Conservation (phyloP, 768 basidiomycete species). For the Strobilomyces echinocephalus region DNA sequence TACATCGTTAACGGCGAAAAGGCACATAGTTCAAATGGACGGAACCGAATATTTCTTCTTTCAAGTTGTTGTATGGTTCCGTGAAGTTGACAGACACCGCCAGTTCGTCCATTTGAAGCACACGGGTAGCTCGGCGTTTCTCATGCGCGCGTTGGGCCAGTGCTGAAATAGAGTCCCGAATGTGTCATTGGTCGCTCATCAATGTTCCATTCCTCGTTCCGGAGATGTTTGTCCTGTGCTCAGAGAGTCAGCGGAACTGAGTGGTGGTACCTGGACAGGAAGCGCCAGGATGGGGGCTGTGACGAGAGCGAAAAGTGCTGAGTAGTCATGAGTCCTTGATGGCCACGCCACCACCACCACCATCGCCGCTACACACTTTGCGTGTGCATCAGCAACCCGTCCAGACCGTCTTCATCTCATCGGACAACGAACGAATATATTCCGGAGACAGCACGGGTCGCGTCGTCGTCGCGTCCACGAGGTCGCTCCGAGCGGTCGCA, state of each 20-base stretch:
- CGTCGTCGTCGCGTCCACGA: constrained; percentile 73
- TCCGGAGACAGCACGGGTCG: constrained; percentile 79
- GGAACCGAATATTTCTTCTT: too few species aligned
- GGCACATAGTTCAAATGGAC: too few species aligned
- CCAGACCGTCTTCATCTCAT: constrained; percentile 55
- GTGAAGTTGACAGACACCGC: too few species aligned
- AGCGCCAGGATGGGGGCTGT: not conserved
- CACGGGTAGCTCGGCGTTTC: constrained; percentile 33
- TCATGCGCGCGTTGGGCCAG: constrained; percentile 45
- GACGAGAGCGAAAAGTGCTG: not conserved
- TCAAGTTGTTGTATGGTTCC: too few species aligned
- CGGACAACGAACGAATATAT: constrained; percentile 75
- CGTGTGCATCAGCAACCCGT: constrained; percentile 68
- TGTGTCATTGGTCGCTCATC: constrained; percentile 27
- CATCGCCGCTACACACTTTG: constrained; percentile 68
- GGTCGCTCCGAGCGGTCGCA: constrained; percentile 65
- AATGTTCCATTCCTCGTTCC: constrained; percentile 18
- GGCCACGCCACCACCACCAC: constrained; percentile 30
- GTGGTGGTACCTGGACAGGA: constrained; percentile 9
- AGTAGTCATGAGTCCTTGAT: too few species aligned
- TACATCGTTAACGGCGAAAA: too few species aligned
- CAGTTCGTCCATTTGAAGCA: not conserved
- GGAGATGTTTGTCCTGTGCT: not conserved
- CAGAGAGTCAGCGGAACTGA: not conserved
- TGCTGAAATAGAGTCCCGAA: constrained; percentile 38